These are phyloP conservation scores for Alternaria postmessia DNA, from an alignment of 2,329 filamentous ascomycete genomes.

Conservation along the genomic window DNA sequence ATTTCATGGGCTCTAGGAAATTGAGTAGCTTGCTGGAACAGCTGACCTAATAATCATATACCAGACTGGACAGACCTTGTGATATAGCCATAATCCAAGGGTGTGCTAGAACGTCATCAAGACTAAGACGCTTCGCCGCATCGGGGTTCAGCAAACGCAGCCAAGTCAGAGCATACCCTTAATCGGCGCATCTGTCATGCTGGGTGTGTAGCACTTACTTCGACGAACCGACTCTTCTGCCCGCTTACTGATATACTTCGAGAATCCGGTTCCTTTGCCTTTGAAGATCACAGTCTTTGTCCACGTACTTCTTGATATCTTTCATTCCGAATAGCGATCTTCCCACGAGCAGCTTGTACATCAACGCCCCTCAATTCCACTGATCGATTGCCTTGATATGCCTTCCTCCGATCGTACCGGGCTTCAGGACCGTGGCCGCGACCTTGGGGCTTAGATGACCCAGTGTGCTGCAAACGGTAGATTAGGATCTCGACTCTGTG, in stretches of 20 bases:
- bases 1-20: background rate
- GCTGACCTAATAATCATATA: conserved; percentile 4
- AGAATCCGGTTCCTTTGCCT: conserved; percentile 84
- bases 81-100: conserved; percentile 88
- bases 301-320: conserved; percentile 79
- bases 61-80: conserved; percentile 5
- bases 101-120: conserved; percentile 84
- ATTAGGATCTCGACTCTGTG: conserved; percentile 85
- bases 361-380: conserved; percentile 92
- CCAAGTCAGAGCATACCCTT: background rate
- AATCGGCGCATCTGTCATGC: background rate
- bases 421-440: conserved; percentile 59
- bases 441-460: conserved; percentile 97
- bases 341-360: conserved; percentile 91
- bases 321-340: conserved; percentile 95
- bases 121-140: conserved; percentile 84
- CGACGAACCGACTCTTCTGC: conserved; percentile 77
- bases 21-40: conserved; percentile 4
- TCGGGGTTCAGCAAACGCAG: conserved; percentile 61
- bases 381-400: conserved; percentile 93
- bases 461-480: conserved; percentile 92
- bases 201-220: conserved; percentile 24
- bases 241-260: conserved; percentile 83
- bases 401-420: conserved; percentile 74
- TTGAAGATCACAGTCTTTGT: conserved; percentile 73